These are phyloP conservation scores for Xylariaceae sp. DNA, from an alignment of 2,329 filamentous ascomycete genomes.

Conservation along the genomic window DNA sequence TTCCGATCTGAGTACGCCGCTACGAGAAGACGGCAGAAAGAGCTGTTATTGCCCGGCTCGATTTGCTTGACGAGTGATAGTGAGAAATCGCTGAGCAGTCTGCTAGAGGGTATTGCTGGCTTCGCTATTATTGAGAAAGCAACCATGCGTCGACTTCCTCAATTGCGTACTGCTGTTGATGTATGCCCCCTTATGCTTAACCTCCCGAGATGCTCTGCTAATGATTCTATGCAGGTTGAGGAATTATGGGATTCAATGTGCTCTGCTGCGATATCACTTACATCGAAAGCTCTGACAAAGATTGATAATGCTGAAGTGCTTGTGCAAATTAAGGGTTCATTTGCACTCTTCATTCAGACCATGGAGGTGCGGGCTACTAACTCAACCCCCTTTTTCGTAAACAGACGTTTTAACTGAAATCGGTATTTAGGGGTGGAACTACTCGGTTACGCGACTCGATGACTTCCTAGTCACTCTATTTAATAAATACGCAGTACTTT, in stretches of 20 bases:
- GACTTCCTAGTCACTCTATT: slow-evolving; percentile 83
- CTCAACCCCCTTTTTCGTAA: not conserved
- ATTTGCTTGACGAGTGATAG: slow-evolving; percentile 78
- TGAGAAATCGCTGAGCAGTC: slow-evolving; percentile 76
- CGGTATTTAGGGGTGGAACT: slow-evolving; percentile 69
- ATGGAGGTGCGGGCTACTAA: slow-evolving; percentile 66
- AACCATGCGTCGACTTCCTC: slow-evolving; percentile 80
- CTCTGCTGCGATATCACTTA: slow-evolving; percentile 74
- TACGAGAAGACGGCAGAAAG: slow-evolving; percentile 85
- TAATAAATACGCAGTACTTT: slow-evolving; percentile 84
- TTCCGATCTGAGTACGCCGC: slow-evolving; percentile 90
- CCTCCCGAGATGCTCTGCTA: not conserved
- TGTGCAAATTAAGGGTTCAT: slow-evolving; percentile 89
- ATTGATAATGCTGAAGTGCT: slow-evolving; percentile 86
- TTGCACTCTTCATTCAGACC: slow-evolving; percentile 93
- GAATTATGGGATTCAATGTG: slow-evolving; percentile 99
- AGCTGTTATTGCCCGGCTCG: slow-evolving; percentile 72
- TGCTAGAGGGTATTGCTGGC: slow-evolving; percentile 89
- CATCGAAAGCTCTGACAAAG: slow-evolving; percentile 69
- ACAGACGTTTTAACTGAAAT: not conserved
- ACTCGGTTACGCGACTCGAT: slow-evolving; percentile 76
- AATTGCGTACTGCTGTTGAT: slow-evolving; percentile 75
- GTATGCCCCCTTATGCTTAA: slow-evolving; percentile 42
- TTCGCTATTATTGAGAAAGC: slow-evolving; percentile 96
- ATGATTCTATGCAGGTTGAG: slow-evolving; percentile 59